phyloP scores from a whole-genome alignment of 805 yeast species.

The Kodamaea leandrae region DNA sequence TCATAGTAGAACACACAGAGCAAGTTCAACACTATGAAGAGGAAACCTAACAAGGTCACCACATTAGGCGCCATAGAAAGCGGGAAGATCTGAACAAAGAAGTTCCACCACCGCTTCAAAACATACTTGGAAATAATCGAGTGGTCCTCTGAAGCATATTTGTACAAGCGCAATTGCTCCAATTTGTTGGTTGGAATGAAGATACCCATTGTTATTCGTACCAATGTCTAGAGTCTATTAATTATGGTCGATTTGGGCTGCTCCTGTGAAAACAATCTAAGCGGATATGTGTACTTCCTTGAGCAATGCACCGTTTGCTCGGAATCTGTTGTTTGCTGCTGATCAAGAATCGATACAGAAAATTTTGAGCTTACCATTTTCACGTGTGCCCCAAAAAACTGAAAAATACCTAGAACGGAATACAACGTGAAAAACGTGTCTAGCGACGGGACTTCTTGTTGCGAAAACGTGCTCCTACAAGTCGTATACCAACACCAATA shows the following conservation, averaged over 20 bases:
- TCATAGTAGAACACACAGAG: slow-evolving; percentile 66
- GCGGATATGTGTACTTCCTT: too few relatives aligned
- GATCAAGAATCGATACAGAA: too few relatives aligned
- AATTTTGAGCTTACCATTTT: background rate
- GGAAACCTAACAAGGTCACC: slow-evolving; percentile 76
- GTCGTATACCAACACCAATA: background rate
- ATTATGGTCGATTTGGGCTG: background rate
- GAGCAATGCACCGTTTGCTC: too few relatives aligned
- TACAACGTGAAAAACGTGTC: too few relatives aligned
- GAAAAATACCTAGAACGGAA: too few relatives aligned
- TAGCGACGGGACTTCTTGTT: too few relatives aligned
- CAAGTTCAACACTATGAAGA: slow-evolving; percentile 65
- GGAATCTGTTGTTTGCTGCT: too few relatives aligned
- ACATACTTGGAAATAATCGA: slow-evolving; percentile 73
- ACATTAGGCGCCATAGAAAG: slow-evolving; percentile 89
- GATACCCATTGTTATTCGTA: slow-evolving; percentile 58
- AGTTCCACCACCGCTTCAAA: slow-evolving; percentile 78
- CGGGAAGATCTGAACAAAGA: slow-evolving; percentile 75
- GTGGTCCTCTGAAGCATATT: slow-evolving; percentile 76
- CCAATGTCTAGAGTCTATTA: background rate
- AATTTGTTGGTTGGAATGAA: slow-evolving; percentile 56
- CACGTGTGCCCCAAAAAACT: background rate
- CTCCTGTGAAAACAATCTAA: too few relatives aligned
- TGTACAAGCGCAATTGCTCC: slow-evolving; percentile 54
- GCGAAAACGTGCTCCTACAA: background rate